Evolutionary conservation across 148 eudicot genomes (phyloP).

Genomic region (Drosera capensis): DNA sequence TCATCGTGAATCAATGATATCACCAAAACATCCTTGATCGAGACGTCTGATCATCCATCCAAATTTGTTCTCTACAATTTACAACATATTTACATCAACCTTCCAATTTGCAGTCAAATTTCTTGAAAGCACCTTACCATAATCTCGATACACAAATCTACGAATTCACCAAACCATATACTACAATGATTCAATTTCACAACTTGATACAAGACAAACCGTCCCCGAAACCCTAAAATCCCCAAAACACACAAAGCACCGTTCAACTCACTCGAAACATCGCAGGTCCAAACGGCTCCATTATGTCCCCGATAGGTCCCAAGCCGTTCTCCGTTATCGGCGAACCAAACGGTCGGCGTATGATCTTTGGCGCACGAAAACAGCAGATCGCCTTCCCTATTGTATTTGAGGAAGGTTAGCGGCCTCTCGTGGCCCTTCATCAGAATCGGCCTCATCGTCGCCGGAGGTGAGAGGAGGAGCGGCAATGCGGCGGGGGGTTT

Average conservation of each 20-base stretch:
- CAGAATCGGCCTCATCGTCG: conserved; percentile 98
- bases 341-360: conserved; percentile 63
- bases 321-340: conserved; percentile 67
- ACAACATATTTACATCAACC: too few relatives aligned
- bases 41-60: too few relatives aligned
- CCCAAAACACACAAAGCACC: background rate
- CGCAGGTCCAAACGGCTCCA: conserved; percentile 96
- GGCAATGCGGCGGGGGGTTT: too few relatives aligned
- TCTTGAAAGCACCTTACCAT: too few relatives aligned
- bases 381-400: conserved; percentile 69
- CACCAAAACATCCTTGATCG: too few relatives aligned
- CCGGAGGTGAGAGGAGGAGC: too few relatives aligned
- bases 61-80: too few relatives aligned
- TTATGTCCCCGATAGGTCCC: conserved; percentile 90
- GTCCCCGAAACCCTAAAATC: background rate
- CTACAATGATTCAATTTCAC: background rate
- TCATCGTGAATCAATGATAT: too few relatives aligned
- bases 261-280: conserved; percentile 36
- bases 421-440: conserved; percentile 99
- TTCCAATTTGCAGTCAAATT: too few relatives aligned
- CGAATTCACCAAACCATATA: too few relatives aligned
- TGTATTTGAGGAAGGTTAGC: conserved; percentile 66
- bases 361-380: conserved; percentile 69
- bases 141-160: too few relatives aligned
- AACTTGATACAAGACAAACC: background rate